Evolutionary conservation across 148 eudicot genomes (phyloP).

Genomic region (Fagopyrum homotropicum): DNA sequence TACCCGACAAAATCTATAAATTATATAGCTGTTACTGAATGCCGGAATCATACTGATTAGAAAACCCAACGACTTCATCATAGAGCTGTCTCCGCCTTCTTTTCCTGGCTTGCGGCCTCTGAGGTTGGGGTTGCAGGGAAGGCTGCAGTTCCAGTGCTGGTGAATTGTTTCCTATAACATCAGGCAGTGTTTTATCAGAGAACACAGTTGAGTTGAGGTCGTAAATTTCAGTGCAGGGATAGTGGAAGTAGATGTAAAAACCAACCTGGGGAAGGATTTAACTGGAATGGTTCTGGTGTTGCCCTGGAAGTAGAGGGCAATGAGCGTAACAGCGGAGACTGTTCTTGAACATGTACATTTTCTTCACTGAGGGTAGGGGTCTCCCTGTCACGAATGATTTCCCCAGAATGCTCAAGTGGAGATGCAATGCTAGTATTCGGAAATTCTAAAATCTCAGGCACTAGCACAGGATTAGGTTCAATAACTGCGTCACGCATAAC

Average conservation of each 20-base stretch:
- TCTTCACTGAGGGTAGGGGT: neutral
- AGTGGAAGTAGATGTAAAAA: neutral
- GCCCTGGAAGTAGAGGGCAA: neutral
- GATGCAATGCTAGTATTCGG: neutral
- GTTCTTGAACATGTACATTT: neutral
- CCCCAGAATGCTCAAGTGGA: neutral
- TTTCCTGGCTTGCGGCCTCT: constrained; percentile 3
- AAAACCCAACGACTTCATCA: constrained; percentile 2
- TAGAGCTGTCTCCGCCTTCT: neutral
- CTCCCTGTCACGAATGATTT: constrained; percentile 2
- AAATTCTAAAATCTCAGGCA: constrained; percentile 4
- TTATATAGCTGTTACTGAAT: too few species aligned
- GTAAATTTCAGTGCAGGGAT: neutral
- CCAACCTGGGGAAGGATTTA: constrained; percentile 10
- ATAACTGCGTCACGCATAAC: constrained; percentile 11
- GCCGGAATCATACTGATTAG: neutral
- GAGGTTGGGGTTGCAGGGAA: neutral
- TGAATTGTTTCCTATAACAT: neutral
- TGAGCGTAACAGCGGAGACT: neutral
- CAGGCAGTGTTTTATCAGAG: neutral
- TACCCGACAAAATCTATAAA: neutral
- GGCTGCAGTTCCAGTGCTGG: constrained; percentile 11
- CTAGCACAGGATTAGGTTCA: constrained; percentile 12
- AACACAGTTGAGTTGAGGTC: neutral
- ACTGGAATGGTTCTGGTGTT: constrained; percentile 8